Conservation (phyloP, 805 yeast species). For the Candida yuanshanica region DNA sequence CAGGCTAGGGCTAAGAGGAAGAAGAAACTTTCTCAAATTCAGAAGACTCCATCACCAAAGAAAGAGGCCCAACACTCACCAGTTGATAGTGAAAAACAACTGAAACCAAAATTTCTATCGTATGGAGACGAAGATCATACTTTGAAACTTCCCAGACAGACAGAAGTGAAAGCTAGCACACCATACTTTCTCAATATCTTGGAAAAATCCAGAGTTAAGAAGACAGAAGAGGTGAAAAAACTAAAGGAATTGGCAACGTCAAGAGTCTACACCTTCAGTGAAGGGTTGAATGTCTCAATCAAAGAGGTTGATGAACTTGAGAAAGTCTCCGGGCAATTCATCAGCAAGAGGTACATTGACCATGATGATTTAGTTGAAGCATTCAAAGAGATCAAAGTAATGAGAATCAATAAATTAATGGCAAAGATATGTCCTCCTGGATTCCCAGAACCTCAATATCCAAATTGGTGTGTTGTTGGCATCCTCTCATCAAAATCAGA, state of each 20-base stretch:
- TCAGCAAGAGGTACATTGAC: conserved; percentile 44
- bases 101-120: background rate
- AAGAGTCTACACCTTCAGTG: conserved; percentile 36
- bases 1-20: background rate
- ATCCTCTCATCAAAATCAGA: conserved; percentile 53
- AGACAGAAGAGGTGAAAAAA: conserved; percentile 15
- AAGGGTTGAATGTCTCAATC: conserved; percentile 23
- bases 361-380: conserved; percentile 28
- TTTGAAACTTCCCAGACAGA: background rate
- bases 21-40: background rate
- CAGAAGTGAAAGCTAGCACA: conserved; percentile 15
- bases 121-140: background rate
- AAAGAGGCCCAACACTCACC: background rate
- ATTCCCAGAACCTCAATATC: conserved; percentile 59
- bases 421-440: conserved; percentile 67
- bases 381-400: conserved; percentile 44
- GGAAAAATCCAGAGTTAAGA: conserved; percentile 22
- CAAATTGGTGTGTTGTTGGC: conserved; percentile 82
- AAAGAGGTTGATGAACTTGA: conserved; percentile 39
- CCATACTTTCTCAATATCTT: conserved; percentile 30
- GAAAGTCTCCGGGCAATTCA: conserved; percentile 35
- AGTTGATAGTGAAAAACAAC: background rate
- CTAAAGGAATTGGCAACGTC: conserved; percentile 26
- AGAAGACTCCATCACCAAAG: conserved; percentile 3
- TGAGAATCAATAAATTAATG: conserved; percentile 52